Percentiles rank a stretch among this genome's conserved stretches.
phyloP scores from a whole-genome alignment of 805 yeast species.

The Wickerhamomyces xylosicus region DNA sequence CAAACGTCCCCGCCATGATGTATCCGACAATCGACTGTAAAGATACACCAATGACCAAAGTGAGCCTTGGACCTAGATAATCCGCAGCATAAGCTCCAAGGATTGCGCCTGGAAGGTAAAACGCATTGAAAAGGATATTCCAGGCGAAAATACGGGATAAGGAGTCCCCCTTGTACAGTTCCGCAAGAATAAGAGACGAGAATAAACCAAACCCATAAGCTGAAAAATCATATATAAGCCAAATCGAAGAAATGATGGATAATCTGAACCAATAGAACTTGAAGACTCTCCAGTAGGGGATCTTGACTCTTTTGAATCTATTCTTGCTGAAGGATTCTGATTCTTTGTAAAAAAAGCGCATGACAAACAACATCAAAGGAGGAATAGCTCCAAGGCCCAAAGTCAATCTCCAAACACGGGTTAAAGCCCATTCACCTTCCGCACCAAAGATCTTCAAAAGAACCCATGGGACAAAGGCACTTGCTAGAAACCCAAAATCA shows the following conservation, averaged over 20 bases:
- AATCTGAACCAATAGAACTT: slow-evolving; percentile 84
- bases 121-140: slow-evolving; percentile 81
- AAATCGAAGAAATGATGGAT: slow-evolving; percentile 57
- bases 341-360: slow-evolving; percentile 70
- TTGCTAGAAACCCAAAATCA: slow-evolving; percentile 75
- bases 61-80: slow-evolving; percentile 82
- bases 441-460: slow-evolving; percentile 71
- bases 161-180: slow-evolving; percentile 47
- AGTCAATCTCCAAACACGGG: slow-evolving; percentile 86
- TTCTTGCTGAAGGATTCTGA: slow-evolving; percentile 61
- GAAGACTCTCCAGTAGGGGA: slow-evolving; percentile 61
- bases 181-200: slow-evolving; percentile 58
- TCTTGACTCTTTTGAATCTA: slow-evolving; percentile 49
- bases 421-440: slow-evolving; percentile 37
- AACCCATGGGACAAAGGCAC: slow-evolving; percentile 81
- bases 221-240: slow-evolving; percentile 90
- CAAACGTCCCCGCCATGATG: slow-evolving; percentile 68
- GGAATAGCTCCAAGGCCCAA: slow-evolving; percentile 86
- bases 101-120: slow-evolving; percentile 85
- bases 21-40: slow-evolving; percentile 74
- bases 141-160: slow-evolving; percentile 78
- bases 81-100: slow-evolving; percentile 83
- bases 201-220: slow-evolving; percentile 82
- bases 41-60: slow-evolving; percentile 57
- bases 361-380: slow-evolving; percentile 65